These are phyloP conservation scores for Avena eriantha DNA, from an alignment of 176 grass and related monocot species.

Conservation along the genomic window DNA sequence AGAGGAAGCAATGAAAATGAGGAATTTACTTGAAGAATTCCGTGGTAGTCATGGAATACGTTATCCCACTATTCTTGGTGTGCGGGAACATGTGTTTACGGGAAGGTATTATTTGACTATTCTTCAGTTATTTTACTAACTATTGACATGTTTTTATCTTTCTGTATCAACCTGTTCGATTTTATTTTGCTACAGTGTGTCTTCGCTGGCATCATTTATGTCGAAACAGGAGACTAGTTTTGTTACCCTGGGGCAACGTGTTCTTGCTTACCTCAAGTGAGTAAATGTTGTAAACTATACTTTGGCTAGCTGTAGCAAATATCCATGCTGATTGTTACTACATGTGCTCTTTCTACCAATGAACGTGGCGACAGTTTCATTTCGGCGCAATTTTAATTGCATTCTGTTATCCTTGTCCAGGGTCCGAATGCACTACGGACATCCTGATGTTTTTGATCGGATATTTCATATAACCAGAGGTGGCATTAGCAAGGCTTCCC, in stretches of 20 bases:
- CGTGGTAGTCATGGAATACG: conserved; percentile 69
- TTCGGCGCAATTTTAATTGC: conserved; percentile 11
- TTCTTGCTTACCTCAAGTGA: conserved; percentile 96
- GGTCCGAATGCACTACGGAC: conserved; percentile 98
- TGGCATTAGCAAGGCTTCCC: conserved; percentile 96
- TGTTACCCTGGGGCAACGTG: conserved; percentile 97
- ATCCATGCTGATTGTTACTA: conserved; percentile 9
- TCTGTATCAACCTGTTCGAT: conserved; percentile 30
- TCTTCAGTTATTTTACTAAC: conserved; percentile 36
- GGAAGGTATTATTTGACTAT: conserved; percentile 65
- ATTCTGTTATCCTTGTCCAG: conserved; percentile 49
- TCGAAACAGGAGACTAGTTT: conserved; percentile 99
- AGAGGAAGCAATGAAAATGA: conserved; percentile 98
- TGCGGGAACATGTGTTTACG: conserved; percentile 96
- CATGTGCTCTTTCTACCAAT: background rate
- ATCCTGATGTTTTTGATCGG: conserved; percentile 99
- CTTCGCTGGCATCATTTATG: conserved; percentile 95
- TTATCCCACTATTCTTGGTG: conserved; percentile 86
- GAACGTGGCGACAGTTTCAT: background rate
- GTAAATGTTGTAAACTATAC: conserved; percentile 47
- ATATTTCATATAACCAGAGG: conserved; percentile 99
- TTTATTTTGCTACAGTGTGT: conserved; percentile 67
- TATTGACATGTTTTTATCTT: conserved; percentile 37
- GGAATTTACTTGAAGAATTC: conserved; percentile 98
- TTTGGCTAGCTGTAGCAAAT: conserved; percentile 32